Base-by-base conservation (phyloP, 1,284 basidiomycete genomes). In the Xanthoconium separans region DNA sequence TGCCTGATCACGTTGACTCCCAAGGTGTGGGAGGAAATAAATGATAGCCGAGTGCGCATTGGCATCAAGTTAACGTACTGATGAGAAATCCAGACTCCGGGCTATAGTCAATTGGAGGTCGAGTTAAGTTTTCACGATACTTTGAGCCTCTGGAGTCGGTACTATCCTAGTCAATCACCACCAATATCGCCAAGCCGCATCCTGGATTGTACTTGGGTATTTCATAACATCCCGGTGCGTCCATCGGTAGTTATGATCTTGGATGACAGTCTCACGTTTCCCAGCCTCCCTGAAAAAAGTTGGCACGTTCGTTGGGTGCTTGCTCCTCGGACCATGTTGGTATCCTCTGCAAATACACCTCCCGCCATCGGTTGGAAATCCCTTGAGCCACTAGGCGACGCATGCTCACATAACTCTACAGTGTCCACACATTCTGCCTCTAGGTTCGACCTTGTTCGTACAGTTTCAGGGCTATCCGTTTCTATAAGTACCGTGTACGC, bases 301-400 rank as follows among this genome's bases (percentile, higher is more conserved):
- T 57, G 29, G 40, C 55, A 61, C 54, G 44, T 56, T 58, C 51
- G 41, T 58, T 50, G 31, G 29, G 1, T 16, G 12, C 18, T n/a
- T 1, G 34, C 22, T 40, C n/a, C 27, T 27, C 18, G 27, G 31
- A 15, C 12, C 31, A 42, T 43, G 10, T 27, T 33, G 50, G 20
- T 11, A 37, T 39, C 11, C 20, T 44, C 16, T 37, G 46, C 56
- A n/a, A 51, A 30, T 16, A 15, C 13, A 15, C 6, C 2, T 7
- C 10, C 34, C 16, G 4, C 16, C 4, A 27, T 27, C 2, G n/a
- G n/a, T 6, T 42, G 13, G 31, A 15, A 40, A 31, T 24, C 11
- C 7, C 13, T 30, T 41, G 24, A 34, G 39, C 16, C 34, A 24
- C 13, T 4, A 8, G n/a, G 15, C 4, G 16, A 24, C 41, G 15